Evolutionary conservation across 305 asterid genomes (phyloP).

Genomic region (Striga hermonthica): DNA sequence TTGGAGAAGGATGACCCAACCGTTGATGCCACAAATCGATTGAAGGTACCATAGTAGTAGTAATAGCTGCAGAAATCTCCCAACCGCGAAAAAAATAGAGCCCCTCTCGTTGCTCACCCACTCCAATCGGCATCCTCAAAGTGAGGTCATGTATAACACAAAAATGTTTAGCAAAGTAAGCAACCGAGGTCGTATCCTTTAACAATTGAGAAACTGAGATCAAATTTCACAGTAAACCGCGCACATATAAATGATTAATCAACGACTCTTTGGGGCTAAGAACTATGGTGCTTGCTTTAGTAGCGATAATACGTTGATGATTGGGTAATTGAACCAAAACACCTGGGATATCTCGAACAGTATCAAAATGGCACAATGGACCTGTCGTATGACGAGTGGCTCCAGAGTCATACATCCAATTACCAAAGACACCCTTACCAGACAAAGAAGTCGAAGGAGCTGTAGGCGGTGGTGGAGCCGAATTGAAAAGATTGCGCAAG

Average conservation of each 20-base stretch:
- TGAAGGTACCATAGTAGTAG: no score
- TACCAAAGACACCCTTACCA: neutral
- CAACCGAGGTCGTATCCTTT: neutral
- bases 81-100: conserved; percentile 12
- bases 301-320: no score
- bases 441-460: neutral
- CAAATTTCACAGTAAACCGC: neutral
- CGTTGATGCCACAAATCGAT: conserved; percentile 20
- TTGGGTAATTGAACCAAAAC: no score
- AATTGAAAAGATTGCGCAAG: neutral
- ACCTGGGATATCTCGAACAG: no score
- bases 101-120: conserved; percentile 17
- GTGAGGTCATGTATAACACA: conserved; percentile 28
- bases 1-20: conserved; percentile 19
- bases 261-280: neutral
- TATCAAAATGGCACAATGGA: neutral
- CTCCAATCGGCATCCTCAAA: conserved; percentile 31
- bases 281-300: no score
- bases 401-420: neutral
- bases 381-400: neutral
- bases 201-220: neutral
- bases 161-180: neutral
- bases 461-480: neutral
- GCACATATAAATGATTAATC: neutral
- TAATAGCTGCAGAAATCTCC: no score